These are phyloP conservation scores for Macrolepiota albuminosa DNA, from an alignment of 768 basidiomycete genomes.

Conservation along the genomic window DNA sequence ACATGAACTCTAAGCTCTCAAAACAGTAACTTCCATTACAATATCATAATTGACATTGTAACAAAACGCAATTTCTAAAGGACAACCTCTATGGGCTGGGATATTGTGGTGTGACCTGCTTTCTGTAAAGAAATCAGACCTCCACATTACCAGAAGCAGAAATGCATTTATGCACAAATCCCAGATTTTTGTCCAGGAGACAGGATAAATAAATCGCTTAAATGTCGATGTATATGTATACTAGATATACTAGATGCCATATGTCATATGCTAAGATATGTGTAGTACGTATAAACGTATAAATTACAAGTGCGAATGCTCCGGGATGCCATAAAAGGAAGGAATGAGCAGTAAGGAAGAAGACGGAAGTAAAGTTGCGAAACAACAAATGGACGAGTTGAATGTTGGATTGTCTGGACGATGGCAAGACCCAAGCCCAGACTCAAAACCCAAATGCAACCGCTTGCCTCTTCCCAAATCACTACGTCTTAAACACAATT, in stretches of 20 bases:
- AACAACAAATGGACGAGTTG: background rate
- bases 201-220: too few species aligned
- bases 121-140: too few species aligned
- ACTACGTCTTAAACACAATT: slow-evolving; percentile 76
- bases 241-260: background rate
- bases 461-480: background rate
- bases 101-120: too few species aligned
- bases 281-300: background rate
- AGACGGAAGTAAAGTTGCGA: background rate
- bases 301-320: background rate
- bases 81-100: too few species aligned
- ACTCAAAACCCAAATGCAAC: background rate
- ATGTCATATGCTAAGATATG: background rate
- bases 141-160: too few species aligned
- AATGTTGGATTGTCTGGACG: background rate
- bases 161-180: too few species aligned
- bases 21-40: too few species aligned
- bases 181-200: too few species aligned
- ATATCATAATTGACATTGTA: too few species aligned
- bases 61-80: too few species aligned
- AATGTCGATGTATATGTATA: too few species aligned
- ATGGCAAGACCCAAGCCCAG: background rate
- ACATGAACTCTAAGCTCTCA: too few species aligned
- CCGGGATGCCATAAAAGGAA: background rate
- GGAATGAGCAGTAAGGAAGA: background rate